Percentiles rank a stretch among this genome's conserved stretches.
Conservation (phyloP, 2,329 filamentous ascomycete species). For the Sporothrix mexicana region DNA sequence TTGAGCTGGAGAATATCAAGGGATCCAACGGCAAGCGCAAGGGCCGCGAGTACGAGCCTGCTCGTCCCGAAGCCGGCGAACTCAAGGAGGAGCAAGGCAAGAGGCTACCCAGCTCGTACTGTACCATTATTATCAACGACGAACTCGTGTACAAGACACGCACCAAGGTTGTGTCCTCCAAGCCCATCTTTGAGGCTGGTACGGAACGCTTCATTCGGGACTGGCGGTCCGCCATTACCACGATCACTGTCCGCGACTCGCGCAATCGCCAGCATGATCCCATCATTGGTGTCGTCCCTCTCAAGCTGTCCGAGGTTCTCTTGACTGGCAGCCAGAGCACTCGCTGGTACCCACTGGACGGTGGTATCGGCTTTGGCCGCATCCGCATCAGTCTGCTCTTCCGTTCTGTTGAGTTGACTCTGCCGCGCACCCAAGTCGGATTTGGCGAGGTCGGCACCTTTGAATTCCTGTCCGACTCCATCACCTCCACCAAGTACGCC, state of each 20-base stretch:
- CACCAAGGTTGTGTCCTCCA: slow-evolving; percentile 89
- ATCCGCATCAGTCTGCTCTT: slow-evolving; percentile 88
- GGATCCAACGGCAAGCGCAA: slow-evolving; percentile 82
- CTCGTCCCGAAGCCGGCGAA: slow-evolving; percentile 79
- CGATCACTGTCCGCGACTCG: slow-evolving; percentile 85
- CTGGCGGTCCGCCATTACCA: slow-evolving; percentile 87
- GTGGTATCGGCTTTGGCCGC: slow-evolving; percentile 89
- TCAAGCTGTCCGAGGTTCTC: slow-evolving; percentile 87
- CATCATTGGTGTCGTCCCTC: slow-evolving; percentile 86
- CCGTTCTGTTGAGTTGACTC: slow-evolving; percentile 82
- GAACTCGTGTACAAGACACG: slow-evolving; percentile 90
- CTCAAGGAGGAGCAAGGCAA: slow-evolving; percentile 82
- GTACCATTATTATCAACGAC: slow-evolving; percentile 89
- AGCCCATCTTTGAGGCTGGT: slow-evolving; percentile 96
- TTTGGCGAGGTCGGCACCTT: slow-evolving; percentile 93
- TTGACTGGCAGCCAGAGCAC: slow-evolving; percentile 85
- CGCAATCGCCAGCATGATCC: slow-evolving; percentile 93
- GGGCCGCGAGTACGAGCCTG: slow-evolving; percentile 86
- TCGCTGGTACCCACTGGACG: slow-evolving; percentile 95
- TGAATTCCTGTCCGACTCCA: slow-evolving; percentile 75
- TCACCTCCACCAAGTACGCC: slow-evolving; percentile 68
- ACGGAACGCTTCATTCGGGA: slow-evolving; percentile 93
- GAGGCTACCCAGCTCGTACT: slow-evolving; percentile 87
- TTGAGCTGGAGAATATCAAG: slow-evolving; percentile 90
- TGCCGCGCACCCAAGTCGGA: slow-evolving; percentile 84